These are phyloP conservation scores for Amanita jacksonii DNA, from an alignment of 768 basidiomycete species.

Conservation along the genomic window DNA sequence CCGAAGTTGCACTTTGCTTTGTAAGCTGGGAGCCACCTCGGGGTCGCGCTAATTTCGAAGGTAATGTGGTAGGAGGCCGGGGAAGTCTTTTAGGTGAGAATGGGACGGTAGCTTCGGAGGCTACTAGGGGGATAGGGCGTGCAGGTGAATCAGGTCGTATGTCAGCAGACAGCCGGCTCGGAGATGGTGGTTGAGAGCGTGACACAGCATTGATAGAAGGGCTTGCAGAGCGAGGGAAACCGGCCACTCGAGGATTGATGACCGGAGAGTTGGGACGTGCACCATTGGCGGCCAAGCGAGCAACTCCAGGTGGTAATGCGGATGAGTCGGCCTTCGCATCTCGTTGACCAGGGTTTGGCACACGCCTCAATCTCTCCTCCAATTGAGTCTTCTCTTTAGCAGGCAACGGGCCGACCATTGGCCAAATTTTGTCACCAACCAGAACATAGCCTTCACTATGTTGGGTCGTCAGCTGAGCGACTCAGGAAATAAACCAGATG, in stretches of 20 bases:
- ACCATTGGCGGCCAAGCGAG: slow-evolving; percentile 20
- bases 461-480: slow-evolving; percentile 10
- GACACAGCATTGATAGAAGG: slow-evolving; percentile 24
- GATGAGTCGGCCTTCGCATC: slow-evolving; percentile 26
- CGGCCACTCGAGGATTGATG: slow-evolving; percentile 11
- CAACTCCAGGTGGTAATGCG: slow-evolving; percentile 35
- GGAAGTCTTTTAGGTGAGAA: slow-evolving; percentile 35
- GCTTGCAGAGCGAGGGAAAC: slow-evolving; percentile 16
- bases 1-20: slow-evolving; percentile 12
- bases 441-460: slow-evolving; percentile 71
- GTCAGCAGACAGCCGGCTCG: slow-evolving; percentile 34
- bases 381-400: slow-evolving; percentile 89
- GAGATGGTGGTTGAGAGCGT: slow-evolving; percentile 38
- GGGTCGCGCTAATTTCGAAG: slow-evolving; percentile 66
- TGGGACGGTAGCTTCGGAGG: slow-evolving; percentile 20
- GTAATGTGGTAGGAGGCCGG: slow-evolving; percentile 60
- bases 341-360: slow-evolving; percentile 54
- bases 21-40: slow-evolving; percentile 34
- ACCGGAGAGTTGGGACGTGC: slow-evolving; percentile 10
- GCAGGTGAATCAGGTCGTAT: slow-evolving; percentile 34
- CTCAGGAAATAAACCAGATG: background rate
- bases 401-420: slow-evolving; percentile 61
- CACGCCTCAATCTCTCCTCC: slow-evolving; percentile 79
- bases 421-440: slow-evolving; percentile 82
- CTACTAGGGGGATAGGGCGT: slow-evolving; percentile 18